Conservation (phyloP, 2,329 filamentous ascomycete genomes). For the Zymoseptoria tritici region DNA sequence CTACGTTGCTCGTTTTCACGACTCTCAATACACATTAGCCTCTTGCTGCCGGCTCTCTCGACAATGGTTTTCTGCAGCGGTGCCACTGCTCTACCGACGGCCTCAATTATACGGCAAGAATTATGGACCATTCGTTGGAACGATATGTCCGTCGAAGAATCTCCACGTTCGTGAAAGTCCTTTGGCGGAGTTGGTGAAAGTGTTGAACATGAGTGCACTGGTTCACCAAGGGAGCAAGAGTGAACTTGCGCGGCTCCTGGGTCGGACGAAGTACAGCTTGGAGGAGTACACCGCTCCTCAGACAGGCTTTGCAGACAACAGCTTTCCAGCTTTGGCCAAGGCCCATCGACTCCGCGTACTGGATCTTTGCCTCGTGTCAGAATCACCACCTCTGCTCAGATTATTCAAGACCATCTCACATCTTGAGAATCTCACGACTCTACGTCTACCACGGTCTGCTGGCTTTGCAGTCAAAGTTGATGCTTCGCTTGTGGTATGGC, state of each 20-base stretch:
- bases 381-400: constrained; percentile 41
- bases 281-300: constrained; percentile 52
- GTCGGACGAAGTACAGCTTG: constrained; percentile 46
- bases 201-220: constrained; percentile 47
- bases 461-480: constrained; percentile 21
- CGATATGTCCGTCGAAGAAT: constrained; percentile 48
- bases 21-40: constrained; percentile 42
- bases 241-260: constrained; percentile 49
- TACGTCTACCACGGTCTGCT: constrained; percentile 34
- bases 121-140: constrained; percentile 48
- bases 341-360: constrained; percentile 44
- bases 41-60: constrained; percentile 47
- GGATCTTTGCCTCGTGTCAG: constrained; percentile 47
- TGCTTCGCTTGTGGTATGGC: constrained; percentile 31
- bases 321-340: constrained; percentile 50
- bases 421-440: constrained; percentile 37
- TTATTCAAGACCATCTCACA: constrained; percentile 46
- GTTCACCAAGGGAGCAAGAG: constrained; percentile 54
- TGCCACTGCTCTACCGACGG: constrained; percentile 45
- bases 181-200: constrained; percentile 44
- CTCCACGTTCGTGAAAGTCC: constrained; percentile 43
- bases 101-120: constrained; percentile 47
- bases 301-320: constrained; percentile 50
- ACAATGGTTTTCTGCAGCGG: constrained; percentile 50
- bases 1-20: constrained; percentile 32